phyloP scores from a whole-genome alignment of 2,329 filamentous ascomycete genomes.

The Arthrobotrys pseudoclavata region DNA sequence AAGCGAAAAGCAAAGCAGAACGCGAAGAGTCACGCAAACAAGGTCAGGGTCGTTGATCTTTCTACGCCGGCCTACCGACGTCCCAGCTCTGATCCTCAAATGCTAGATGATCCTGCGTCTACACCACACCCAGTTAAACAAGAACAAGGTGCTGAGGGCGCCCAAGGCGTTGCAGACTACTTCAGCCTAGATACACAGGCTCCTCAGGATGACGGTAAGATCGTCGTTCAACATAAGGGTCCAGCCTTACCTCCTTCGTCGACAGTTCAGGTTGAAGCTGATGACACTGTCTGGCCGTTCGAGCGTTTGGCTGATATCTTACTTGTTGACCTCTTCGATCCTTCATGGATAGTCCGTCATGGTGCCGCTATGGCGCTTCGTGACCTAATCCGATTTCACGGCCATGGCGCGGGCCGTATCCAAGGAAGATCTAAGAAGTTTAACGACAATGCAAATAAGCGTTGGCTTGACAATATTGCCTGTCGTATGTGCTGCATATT shows the following conservation, averaged over 20 bases:
- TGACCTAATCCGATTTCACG: constrained; percentile 90
- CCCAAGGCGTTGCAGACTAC: constrained; percentile 80
- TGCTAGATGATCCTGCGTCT: constrained; percentile 65
- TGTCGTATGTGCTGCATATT: constrained; percentile 94
- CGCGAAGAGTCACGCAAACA: constrained; percentile 88
- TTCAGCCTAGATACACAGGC: constrained; percentile 86
- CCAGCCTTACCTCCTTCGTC: constrained; percentile 72
- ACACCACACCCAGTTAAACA: constrained; percentile 73
- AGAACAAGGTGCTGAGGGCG: constrained; percentile 72
- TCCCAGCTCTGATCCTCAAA: constrained; percentile 65
- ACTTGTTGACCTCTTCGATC: constrained; percentile 91
- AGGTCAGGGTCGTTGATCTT: constrained; percentile 89
- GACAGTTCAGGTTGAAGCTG: constrained; percentile 89
- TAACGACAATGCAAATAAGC: constrained; percentile 83
- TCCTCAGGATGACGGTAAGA: constrained; percentile 88
- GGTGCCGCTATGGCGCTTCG: constrained; percentile 95
- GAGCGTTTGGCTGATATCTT: constrained; percentile 94
- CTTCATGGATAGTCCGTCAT: constrained; percentile 94
- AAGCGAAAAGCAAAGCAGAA: constrained; percentile 95
- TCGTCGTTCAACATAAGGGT: constrained; percentile 96
- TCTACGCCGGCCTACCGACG: constrained; percentile 67
- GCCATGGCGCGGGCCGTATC: constrained; percentile 83
- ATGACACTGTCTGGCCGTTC: constrained; percentile 91
- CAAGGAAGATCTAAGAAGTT: constrained; percentile 78
- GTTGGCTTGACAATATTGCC: constrained; percentile 94